phyloP scores from a whole-genome alignment of 1,139 yeast genomes.

The Yamadazyma atmosphaerica region DNA sequence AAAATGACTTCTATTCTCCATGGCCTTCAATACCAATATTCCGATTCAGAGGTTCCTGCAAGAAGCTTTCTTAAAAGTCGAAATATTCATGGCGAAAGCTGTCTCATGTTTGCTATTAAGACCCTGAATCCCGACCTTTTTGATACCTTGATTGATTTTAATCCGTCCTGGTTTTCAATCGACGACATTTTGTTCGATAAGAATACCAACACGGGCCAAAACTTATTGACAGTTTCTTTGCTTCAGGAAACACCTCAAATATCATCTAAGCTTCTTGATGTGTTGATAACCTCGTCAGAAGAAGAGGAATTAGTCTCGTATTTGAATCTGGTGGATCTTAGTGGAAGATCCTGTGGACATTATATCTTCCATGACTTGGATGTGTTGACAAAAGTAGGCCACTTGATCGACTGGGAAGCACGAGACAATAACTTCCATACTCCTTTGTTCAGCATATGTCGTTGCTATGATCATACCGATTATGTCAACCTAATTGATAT shows the following conservation, averaged over 20 bases:
- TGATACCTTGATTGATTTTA: constrained; percentile 41
- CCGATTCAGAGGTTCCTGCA: constrained; percentile 26
- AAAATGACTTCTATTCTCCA: constrained; percentile 22
- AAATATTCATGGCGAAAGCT: constrained; percentile 66
- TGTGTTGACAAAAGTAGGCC: constrained; percentile 57
- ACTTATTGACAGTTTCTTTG: constrained; percentile 61
- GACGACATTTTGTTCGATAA: constrained; percentile 70
- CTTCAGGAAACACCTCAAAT: constrained; percentile 53
- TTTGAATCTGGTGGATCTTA: constrained; percentile 50
- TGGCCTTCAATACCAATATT: constrained; percentile 16
- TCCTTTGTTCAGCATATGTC: constrained; percentile 71
- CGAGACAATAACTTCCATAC: constrained; percentile 73
- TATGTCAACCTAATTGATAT: constrained; percentile 52
- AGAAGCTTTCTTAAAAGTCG: constrained; percentile 52
- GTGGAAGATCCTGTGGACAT: constrained; percentile 69
- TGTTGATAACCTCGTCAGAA: constrained; percentile 45
- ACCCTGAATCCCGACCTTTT: constrained; percentile 46
- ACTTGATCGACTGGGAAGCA: constrained; percentile 65
- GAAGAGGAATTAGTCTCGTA: constrained; percentile 48
- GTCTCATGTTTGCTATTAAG: constrained; percentile 54
- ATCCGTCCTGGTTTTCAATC: constrained; percentile 52
- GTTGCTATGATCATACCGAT: constrained; percentile 78
- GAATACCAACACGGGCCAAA: constrained; percentile 49
- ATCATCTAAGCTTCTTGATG: constrained; percentile 47
- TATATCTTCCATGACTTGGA: constrained; percentile 62